Base-by-base conservation (phyloP, 1,139 yeast genomes). In the Sugiyamaella castrensis region DNA sequence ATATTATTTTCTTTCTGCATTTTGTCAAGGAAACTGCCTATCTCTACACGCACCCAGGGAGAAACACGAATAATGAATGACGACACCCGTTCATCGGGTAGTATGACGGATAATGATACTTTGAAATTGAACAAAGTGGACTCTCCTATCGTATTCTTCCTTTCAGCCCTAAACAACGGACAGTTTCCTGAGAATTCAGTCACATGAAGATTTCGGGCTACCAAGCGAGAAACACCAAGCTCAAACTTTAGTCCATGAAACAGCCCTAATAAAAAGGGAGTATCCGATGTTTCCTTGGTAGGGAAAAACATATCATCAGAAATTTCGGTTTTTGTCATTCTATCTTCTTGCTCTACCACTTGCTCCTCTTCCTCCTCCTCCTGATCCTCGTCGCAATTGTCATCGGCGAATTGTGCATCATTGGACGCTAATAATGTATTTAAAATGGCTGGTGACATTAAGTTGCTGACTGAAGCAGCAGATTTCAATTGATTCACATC, bases 181-280 rank as follows among this genome's bases (percentile, higher is more conserved):
- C 58, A 57, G n/a, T 37, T 16, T 24, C 61, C 59, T 5, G 37
- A 40, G 33, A 57, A 55, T 15, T 47, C 51, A 29, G 41, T 54
- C 30, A 40, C 34, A 35, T 50, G 48, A 27, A 51, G 32, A 36
- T 52, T 47, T 15, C 53, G 36, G 4, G 52, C 37, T 33, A 37
- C 46, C 30, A 53, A 37, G 4, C 43, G 37, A 26, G 54, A 44
- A 4, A 42, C 40, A 9, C 37, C 34, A 4, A 51, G 50, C 24
- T 48, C 37, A 24, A 60, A 48, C 11, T 37, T 40, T 29, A 59
- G 47, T 10, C 52, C 37, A 47, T 60, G 63, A 42, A 59, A 60
- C 44, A 54, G 39, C 13, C 48, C 51, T 6, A 58, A 41, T 24
- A 53, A 27, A 6, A 28, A 31, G 24, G 31, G 24, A 2, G 54